Percentiles rank a stretch among this genome's conserved stretches.
Conservation (phyloP, 108 stramenopile species). For the Cyclostephanos tholiformis region DNA sequence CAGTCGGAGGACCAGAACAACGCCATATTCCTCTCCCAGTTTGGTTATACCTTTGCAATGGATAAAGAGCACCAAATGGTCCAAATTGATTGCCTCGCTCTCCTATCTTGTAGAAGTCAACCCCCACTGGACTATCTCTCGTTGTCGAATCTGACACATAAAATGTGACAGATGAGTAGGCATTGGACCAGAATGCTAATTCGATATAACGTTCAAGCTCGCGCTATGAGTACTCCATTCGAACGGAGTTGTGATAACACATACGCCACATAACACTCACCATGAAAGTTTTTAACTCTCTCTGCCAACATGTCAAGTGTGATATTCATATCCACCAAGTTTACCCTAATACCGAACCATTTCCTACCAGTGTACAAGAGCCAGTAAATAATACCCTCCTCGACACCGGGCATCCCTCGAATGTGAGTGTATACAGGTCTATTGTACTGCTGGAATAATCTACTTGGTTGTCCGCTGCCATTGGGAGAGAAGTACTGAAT, state of each 20-base stretch:
- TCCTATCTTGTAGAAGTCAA: slow-evolving; percentile 11
- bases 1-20: too few relatives aligned
- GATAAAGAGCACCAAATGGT: slow-evolving; percentile 1
- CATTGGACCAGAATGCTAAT: slow-evolving; percentile 1
- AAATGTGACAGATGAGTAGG: neutral
- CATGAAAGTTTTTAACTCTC: neutral
- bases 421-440: slow-evolving; percentile 2
- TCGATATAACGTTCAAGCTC: neutral
- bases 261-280: neutral
- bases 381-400: neutral
- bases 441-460: neutral
- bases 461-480: neutral
- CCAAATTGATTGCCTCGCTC: slow-evolving; percentile 1
- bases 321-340: neutral
- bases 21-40: too few relatives aligned
- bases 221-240: neutral
- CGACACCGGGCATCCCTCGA: neutral
- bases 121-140: neutral
- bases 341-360: neutral
- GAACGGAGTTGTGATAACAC: neutral
- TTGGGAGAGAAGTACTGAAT: neutral
- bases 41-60: slow-evolving; percentile 7
- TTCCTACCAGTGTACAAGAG: neutral
- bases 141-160: neutral
- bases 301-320: neutral